Evolutionary conservation across 2,329 filamentous ascomycete genomes (phyloP).

Genomic region (Botrytis medusae): DNA sequence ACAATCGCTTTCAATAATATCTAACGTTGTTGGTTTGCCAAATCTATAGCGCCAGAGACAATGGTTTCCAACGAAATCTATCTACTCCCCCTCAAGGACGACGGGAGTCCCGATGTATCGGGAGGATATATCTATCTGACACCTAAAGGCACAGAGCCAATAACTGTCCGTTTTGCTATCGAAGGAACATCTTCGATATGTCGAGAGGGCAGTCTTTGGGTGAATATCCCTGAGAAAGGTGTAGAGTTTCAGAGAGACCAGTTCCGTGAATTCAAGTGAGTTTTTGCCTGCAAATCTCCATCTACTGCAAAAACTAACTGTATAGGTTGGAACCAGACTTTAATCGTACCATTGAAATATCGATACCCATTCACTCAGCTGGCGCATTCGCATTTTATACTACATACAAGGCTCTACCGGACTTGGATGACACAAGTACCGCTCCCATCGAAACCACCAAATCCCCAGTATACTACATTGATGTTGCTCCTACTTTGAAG

Average conservation of each 20-base stretch:
- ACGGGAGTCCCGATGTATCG: constrained; percentile 85
- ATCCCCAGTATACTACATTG: constrained; percentile 85
- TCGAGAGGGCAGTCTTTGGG: constrained; percentile 90
- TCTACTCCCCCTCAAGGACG: constrained; percentile 84
- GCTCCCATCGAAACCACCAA: constrained; percentile 56
- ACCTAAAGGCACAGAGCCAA: constrained; percentile 68
- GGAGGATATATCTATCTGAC: constrained; percentile 92
- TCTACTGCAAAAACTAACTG: constrained; percentile 24
- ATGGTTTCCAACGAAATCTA: constrained; percentile 75
- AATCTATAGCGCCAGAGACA: constrained; percentile 56
- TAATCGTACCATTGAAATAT: constrained; percentile 86
- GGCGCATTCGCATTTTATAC: constrained; percentile 95
- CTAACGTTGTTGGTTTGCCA: constrained; percentile 6
- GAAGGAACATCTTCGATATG: constrained; percentile 96
- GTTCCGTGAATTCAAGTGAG: constrained; percentile 89
- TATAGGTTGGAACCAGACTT: constrained; percentile 83
- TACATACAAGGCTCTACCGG: constrained; percentile 83
- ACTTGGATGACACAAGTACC: constrained; percentile 55
- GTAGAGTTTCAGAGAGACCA: constrained; percentile 72
- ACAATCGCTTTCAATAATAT: not conserved
- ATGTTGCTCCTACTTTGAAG: constrained; percentile 79
- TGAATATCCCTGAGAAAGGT: constrained; percentile 84
- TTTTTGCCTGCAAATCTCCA: constrained; percentile 23
- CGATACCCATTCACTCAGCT: constrained; percentile 76
- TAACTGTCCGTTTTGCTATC: constrained; percentile 83